Conservation (phyloP, 331 rosid genomes). For the Quercus tomentella region DNA sequence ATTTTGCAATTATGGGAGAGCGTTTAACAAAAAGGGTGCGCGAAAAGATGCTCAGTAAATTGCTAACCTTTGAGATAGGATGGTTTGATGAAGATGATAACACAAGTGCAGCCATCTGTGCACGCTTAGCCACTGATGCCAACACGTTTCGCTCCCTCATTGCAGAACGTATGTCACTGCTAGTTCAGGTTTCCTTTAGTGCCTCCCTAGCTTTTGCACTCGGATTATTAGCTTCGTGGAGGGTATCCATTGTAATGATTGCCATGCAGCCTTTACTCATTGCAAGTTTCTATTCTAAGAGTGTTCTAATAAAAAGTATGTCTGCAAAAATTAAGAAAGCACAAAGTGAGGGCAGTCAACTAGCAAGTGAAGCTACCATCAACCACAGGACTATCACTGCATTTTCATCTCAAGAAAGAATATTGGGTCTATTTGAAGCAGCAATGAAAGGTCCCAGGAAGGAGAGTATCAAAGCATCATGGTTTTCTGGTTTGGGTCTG, state of each 20-base stretch:
- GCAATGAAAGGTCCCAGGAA: slow-evolving; percentile 54
- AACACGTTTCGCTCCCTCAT: slow-evolving; percentile 63
- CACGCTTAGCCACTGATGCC: slow-evolving; percentile 55
- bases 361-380: slow-evolving; percentile 74
- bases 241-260: slow-evolving; percentile 66
- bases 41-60: slow-evolving; percentile 40
- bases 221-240: slow-evolving; percentile 56
- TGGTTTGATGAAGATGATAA: slow-evolving; percentile 75
- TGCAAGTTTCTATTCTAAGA: slow-evolving; percentile 58
- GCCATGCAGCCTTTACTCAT: slow-evolving; percentile 72
- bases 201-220: slow-evolving; percentile 52
- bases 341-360: slow-evolving; percentile 60
- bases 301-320: slow-evolving; percentile 56
- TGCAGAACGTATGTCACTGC: slow-evolving; percentile 63
- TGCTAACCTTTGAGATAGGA: slow-evolving; percentile 67
- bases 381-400: slow-evolving; percentile 73
- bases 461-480: slow-evolving; percentile 66
- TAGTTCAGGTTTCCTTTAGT: slow-evolving; percentile 53
- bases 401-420: slow-evolving; percentile 65
- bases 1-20: slow-evolving; percentile 79
- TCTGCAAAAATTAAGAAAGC: slow-evolving; percentile 55
- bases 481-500: slow-evolving; percentile 59
- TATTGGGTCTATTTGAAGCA: slow-evolving; percentile 42
- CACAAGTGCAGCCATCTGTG: slow-evolving; percentile 68
- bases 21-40: slow-evolving; percentile 57